phyloP scores from a whole-genome alignment of 148 eudicot species.

The Amaranthus palmeri region DNA sequence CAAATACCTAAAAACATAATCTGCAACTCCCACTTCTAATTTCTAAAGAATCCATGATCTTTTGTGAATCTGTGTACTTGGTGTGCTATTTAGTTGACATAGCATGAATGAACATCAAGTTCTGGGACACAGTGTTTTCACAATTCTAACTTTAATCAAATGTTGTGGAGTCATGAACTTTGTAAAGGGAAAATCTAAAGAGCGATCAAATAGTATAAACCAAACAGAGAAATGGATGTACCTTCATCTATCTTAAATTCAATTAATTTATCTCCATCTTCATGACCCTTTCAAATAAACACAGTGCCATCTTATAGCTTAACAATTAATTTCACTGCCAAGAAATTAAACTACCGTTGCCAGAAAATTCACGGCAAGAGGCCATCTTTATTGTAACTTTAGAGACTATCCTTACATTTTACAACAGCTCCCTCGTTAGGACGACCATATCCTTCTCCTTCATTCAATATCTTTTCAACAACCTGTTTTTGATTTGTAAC shows the following conservation, averaged over 20 bases:
- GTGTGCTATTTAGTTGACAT: no score
- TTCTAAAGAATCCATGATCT: no score
- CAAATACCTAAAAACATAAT: no score
- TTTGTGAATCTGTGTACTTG: no score
- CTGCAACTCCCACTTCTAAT: no score
- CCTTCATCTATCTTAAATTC: constrained; percentile 97
- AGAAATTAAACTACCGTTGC: neutral
- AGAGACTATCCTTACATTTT: constrained; percentile 39
- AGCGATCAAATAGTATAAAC: neutral
- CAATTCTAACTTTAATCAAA: constrained; percentile 76
- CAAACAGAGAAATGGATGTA: constrained; percentile 19
- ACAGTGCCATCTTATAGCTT: constrained; percentile 86
- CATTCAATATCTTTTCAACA: constrained; percentile 74
- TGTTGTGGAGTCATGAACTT: neutral
- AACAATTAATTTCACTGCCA: constrained; percentile 82
- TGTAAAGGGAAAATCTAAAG: neutral
- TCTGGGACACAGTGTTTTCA: constrained; percentile 78
- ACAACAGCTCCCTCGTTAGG: constrained; percentile 89
- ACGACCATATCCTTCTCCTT: constrained; percentile 86
- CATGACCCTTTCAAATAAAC: constrained; percentile 68
- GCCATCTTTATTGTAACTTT: neutral
- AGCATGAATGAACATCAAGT: constrained; percentile 84
- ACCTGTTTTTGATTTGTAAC: constrained; percentile 85
- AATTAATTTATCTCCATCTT: constrained; percentile 52
- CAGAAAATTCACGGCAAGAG: constrained; percentile 1